These are phyloP conservation scores for Exophiala alcalophila DNA, from an alignment of 2,329 filamentous ascomycete species.

Conservation along the genomic window DNA sequence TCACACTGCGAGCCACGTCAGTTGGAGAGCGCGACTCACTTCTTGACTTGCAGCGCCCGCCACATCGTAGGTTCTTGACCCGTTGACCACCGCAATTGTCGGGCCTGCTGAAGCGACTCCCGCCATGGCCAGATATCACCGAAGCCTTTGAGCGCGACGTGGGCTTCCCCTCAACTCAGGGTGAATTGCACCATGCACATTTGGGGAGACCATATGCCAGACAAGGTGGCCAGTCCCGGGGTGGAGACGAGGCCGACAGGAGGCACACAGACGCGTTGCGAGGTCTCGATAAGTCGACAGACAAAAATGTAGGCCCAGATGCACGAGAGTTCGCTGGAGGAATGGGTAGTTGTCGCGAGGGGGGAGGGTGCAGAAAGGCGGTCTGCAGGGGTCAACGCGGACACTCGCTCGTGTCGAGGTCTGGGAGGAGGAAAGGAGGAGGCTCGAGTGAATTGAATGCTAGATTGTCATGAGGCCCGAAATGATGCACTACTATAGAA, in stretches of 20 bases:
- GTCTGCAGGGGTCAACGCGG: constrained; percentile 19
- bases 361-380: constrained; percentile 19
- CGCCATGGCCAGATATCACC: constrained; percentile 17
- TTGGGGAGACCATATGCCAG: constrained; percentile 11
- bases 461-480: constrained; percentile 5
- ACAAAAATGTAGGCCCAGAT: neutral
- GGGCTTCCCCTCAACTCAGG: constrained; percentile 20
- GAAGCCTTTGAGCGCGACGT: constrained; percentile 5
- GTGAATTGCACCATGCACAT: constrained; percentile 23
- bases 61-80: constrained; percentile 14
- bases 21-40: constrained; percentile 12
- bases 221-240: neutral
- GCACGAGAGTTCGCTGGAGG: constrained; percentile 9
- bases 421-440: neutral
- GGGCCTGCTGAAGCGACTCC: constrained; percentile 18
- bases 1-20: constrained; percentile 1
- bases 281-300: constrained; percentile 3
- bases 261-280: too few species aligned
- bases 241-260: too few species aligned
- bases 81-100: constrained; percentile 16
- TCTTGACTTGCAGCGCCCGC: constrained; percentile 21
- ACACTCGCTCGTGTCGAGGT: neutral
- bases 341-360: constrained; percentile 12
- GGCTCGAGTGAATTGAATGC: constrained; percentile 3
- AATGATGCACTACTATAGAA: constrained; percentile 14